Conservation (phyloP, 345 rosid genomes). For the Pistacia vera region DNA sequence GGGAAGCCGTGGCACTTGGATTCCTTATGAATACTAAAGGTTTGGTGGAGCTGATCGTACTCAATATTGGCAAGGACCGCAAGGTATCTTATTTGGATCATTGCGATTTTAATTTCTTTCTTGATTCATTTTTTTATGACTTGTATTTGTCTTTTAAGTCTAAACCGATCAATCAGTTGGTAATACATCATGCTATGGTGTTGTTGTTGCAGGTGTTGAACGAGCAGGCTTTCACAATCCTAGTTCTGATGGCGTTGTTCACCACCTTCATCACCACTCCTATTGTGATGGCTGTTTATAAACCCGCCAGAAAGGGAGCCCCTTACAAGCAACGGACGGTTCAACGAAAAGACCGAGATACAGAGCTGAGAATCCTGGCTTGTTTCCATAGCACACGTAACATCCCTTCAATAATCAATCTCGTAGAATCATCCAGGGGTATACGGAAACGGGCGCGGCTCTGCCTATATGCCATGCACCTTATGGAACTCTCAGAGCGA, state of each 20-base stretch:
- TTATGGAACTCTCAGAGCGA: constrained; percentile 80
- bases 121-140: background rate
- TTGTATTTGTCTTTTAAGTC: too few relatives aligned
- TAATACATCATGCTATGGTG: background rate
- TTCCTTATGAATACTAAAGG: constrained; percentile 59
- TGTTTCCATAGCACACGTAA: constrained; percentile 69
- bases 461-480: constrained; percentile 68
- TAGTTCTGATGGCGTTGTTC: constrained; percentile 68
- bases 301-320: constrained; percentile 58
- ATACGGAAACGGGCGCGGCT: constrained; percentile 49
- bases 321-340: constrained; percentile 54
- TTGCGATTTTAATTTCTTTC: too few relatives aligned
- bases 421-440: constrained; percentile 72
- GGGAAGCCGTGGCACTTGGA: constrained; percentile 40
- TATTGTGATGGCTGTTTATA: constrained; percentile 48
- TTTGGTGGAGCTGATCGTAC: constrained; percentile 51
- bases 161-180: too few relatives aligned
- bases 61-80: constrained; percentile 52
- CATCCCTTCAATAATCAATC: constrained; percentile 67
- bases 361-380: constrained; percentile 58
- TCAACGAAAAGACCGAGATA: constrained; percentile 49
- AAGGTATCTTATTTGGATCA: constrained; percentile 22
- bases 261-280: constrained; percentile 78
- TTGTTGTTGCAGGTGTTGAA: constrained; percentile 48
- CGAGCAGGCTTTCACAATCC: constrained; percentile 60